phyloP scores from a whole-genome alignment of 2,329 filamentous ascomycete species.

The Xylariaceae sp. region DNA sequence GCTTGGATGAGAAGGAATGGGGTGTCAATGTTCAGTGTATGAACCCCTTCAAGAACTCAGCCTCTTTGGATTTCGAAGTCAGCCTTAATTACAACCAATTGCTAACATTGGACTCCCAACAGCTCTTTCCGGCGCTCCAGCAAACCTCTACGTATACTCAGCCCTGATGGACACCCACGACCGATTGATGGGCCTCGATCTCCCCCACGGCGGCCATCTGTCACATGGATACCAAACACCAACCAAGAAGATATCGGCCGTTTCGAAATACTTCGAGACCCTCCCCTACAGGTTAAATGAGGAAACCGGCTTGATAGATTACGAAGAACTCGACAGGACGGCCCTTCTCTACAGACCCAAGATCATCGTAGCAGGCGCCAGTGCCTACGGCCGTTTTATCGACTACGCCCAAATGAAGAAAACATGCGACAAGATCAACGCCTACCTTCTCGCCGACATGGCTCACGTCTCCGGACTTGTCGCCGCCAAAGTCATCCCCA shows the following conservation, averaged over 20 bases:
- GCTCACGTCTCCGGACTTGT: slow-evolving; percentile 95
- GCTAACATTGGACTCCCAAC: slow-evolving; percentile 13
- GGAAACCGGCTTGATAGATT: slow-evolving; percentile 90
- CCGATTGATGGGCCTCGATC: slow-evolving; percentile 92
- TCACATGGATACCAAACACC: slow-evolving; percentile 97
- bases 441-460: slow-evolving; percentile 94
- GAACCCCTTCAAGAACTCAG: slow-evolving; percentile 27
- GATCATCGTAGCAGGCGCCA: slow-evolving; percentile 91
- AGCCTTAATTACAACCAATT: slow-evolving; percentile 1
- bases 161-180: slow-evolving; percentile 91
- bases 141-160: slow-evolving; percentile 92
- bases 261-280: slow-evolving; percentile 99
- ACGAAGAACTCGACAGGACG: slow-evolving; percentile 83
- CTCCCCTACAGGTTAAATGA: slow-evolving; percentile 91
- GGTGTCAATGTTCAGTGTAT: slow-evolving; percentile 91
- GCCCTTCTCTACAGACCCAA: slow-evolving; percentile 91
- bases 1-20: slow-evolving; percentile 82
- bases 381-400: slow-evolving; percentile 92
- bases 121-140: slow-evolving; percentile 73
- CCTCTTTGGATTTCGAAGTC: neutral
- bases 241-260: slow-evolving; percentile 90
- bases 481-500: slow-evolving; percentile 85
- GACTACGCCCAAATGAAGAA: slow-evolving; percentile 91
- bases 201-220: slow-evolving; percentile 93
- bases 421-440: slow-evolving; percentile 86